Percentiles rank a stretch among this genome's conserved stretches.
These are phyloP conservation scores for Starmerella bacillaris DNA, from an alignment of 805 yeast genomes.

Conservation along the genomic window DNA sequence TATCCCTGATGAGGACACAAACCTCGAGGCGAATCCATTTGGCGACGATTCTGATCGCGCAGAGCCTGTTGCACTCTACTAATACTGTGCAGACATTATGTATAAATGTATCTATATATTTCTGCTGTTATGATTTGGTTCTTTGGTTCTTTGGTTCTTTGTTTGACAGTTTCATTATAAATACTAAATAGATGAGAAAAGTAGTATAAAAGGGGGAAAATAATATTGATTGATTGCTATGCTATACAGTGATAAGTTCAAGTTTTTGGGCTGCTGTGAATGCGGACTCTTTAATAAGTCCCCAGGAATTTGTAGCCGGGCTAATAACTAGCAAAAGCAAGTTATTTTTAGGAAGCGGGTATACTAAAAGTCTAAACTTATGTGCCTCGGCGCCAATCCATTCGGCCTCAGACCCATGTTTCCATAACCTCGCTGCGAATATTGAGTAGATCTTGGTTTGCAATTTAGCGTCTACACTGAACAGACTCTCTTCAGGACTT, in stretches of 20 bases:
- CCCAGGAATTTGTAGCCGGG: slow-evolving; percentile 4
- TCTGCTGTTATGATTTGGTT: too few relatives aligned
- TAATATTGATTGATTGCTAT: too few relatives aligned
- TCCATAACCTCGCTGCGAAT: slow-evolving; percentile 20
- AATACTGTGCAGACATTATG: neutral
- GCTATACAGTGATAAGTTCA: neutral
- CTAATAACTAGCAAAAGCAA: slow-evolving; percentile 9
- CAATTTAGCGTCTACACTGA: slow-evolving; percentile 12
- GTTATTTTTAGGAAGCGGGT: neutral
- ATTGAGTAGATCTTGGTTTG: slow-evolving; percentile 20
- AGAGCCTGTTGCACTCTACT: neutral
- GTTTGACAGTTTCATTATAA: too few relatives aligned
- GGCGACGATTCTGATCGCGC: neutral
- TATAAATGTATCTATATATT: neutral
- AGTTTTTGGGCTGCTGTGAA: neutral
- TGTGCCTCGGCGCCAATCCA: slow-evolving; percentile 13
- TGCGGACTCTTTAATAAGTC: slow-evolving; percentile 3
- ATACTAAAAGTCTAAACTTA: slow-evolving; percentile 7
- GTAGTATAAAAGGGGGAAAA: too few relatives aligned
- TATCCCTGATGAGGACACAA: neutral
- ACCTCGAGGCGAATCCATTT: neutral
- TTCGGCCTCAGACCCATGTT: neutral
- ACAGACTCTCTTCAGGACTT: neutral
- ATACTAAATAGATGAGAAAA: too few relatives aligned
- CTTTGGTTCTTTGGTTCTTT: too few relatives aligned